Conservation (phyloP, 768 basidiomycete species). For the Megacollybia marginata region DNA sequence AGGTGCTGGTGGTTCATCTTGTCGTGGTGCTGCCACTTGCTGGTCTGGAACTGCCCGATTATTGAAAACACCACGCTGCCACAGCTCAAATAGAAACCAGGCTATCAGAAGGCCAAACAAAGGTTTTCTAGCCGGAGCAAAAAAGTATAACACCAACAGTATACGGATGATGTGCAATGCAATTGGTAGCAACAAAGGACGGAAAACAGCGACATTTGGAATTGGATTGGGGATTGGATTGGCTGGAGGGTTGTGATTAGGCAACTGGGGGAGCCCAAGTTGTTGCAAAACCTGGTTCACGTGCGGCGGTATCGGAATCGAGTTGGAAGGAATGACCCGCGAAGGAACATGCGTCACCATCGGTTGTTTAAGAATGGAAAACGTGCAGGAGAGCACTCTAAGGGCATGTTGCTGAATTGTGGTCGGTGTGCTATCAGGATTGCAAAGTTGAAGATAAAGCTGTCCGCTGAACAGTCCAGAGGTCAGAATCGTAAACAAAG, state of each 20-base stretch:
- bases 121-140: constrained; percentile 68
- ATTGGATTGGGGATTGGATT: constrained; percentile 27
- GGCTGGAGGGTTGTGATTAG: background rate
- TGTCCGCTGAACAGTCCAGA: constrained; percentile 31
- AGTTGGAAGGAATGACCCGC: constrained; percentile 18
- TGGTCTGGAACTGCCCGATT: background rate
- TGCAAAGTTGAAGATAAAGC: constrained; percentile 45
- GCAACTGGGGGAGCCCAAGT: constrained; percentile 41
- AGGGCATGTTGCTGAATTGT: constrained; percentile 59
- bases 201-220: constrained; percentile 20
- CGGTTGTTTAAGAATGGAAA: constrained; percentile 35
- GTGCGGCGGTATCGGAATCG: constrained; percentile 33
- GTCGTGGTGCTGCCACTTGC: background rate
- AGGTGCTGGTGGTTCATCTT: constrained; percentile 10
- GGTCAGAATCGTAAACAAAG: background rate
- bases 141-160: constrained; percentile 64
- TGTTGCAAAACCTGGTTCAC: constrained; percentile 59
- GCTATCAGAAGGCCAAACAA: constrained; percentile 58
- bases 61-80: constrained; percentile 37
- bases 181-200: constrained; percentile 61
- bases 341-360: constrained; percentile 3
- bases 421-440: constrained; percentile 41
- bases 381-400: constrained; percentile 53
- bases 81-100: constrained; percentile 73
- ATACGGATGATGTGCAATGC: constrained; percentile 65